Evolutionary conservation across 192 early-diverging fungal genomes (phyloP), one percentile per base, ranked within the genome.

Genomic region (Diversispora epigaea): DNA sequence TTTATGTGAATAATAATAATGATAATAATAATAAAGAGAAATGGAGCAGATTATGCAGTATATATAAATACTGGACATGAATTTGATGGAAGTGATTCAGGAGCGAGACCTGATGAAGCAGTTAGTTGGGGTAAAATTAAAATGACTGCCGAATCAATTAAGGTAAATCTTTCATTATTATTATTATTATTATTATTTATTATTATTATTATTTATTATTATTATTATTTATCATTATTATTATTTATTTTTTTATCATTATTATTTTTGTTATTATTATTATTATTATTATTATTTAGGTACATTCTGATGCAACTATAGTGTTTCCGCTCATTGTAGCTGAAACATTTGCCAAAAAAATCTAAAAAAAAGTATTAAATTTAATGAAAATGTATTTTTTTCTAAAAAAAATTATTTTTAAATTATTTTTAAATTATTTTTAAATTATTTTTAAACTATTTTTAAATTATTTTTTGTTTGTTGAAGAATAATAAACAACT

Each of bases 121-220:
- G 91, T 99, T 45, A 95, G 93, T 17, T 99, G 97, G 97, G 97
- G 97, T 55, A 99, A 99, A 84, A 98, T 99, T 76, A 82, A 86
- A 47, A 76, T 87, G 68, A 81, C 86, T 68, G 95, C 91, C 9
- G 87, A 95, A 79, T 87, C 92, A 21, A 92, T 97, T 75, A 99
- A 99, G 79, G 91, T 99, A 19, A 77, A 17, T 11, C 12, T 52
- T 52, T 52, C 11, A 17, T 17, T 52, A 0, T 52, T 4, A 52
- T 52, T 4, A 11, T 52, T 52, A 52, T 17, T 17, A 11, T 17
- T 17, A 12, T 17, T 52, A 52, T 52, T 52, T 52, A 32, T 58
- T 58, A 19, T 58, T 58, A 4, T 9, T 19, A 19, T 58, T 22
- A 21, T 58, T 58, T 19, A 21, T 58, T 22, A 58, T 21, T 17